Conservation (phyloP, 495 filamentous ascomycete genomes). For the Pyrenula massariospora region DNA sequence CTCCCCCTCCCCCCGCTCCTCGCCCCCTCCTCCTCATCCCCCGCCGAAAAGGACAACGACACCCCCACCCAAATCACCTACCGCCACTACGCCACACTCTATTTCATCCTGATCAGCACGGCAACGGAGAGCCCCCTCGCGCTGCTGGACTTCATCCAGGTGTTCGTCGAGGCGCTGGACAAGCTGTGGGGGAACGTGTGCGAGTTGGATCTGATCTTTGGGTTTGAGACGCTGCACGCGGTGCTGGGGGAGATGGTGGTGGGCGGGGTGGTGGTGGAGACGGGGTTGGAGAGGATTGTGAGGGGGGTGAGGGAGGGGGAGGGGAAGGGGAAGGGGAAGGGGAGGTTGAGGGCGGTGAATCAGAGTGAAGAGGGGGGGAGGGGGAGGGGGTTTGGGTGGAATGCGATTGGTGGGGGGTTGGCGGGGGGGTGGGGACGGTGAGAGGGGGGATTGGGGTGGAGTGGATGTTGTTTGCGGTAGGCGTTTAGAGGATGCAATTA, state of each 20-base stretch:
- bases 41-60: constrained; percentile 30
- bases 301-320: constrained; percentile 72
- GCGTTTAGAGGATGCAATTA: too few relatives aligned
- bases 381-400: constrained; percentile 11
- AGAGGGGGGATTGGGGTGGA: constrained; percentile 1
- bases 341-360: constrained; percentile 17
- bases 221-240: constrained; percentile 93
- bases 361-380: constrained; percentile 33
- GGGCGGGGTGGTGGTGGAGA: constrained; percentile 92
- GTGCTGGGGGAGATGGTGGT: constrained; percentile 89
- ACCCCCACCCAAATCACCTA: constrained; percentile 93
- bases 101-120: constrained; percentile 97
- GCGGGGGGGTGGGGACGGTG: constrained; percentile 18
- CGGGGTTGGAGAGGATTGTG: constrained; percentile 75
- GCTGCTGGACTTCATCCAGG: constrained; percentile 91
- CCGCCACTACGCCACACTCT: constrained; percentile 94
- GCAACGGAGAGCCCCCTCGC: constrained; percentile 93
- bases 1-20: constrained; percentile 68
- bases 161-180: constrained; percentile 92
- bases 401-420: constrained; percentile 6
- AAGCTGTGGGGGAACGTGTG: constrained; percentile 96
- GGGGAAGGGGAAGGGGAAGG: constrained; percentile 61
- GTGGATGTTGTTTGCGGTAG: too few relatives aligned
- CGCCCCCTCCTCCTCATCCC: constrained; percentile 48
- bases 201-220: constrained; percentile 96